Evolutionary conservation across 768 basidiomycete species (phyloP).

Genomic region (Termitomyces sp.): DNA sequence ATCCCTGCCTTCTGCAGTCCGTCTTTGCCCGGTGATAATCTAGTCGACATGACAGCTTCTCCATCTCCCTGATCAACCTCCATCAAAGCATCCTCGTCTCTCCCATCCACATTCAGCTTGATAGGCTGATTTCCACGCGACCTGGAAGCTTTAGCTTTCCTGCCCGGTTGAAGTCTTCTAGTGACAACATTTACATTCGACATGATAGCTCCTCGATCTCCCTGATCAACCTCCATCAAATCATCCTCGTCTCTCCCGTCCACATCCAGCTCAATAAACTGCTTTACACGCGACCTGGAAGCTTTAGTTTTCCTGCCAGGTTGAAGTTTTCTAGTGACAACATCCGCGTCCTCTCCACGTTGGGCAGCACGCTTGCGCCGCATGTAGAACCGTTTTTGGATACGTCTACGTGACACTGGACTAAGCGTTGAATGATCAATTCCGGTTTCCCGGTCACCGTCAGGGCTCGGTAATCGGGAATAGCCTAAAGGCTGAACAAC

Average conservation of each 20-base stretch:
- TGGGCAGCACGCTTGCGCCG: slow-evolving; percentile 57
- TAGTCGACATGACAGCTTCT: not conserved
- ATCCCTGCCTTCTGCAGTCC: not conserved
- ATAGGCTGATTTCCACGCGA: slow-evolving; percentile 2
- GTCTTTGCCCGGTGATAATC: not conserved
- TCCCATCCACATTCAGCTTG: not conserved
- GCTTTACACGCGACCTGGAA: slow-evolving; percentile 11
- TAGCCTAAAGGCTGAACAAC: slow-evolving; percentile 1
- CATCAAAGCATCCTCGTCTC: slow-evolving; percentile 3
- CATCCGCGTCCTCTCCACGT: slow-evolving; percentile 26
- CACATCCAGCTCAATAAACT: not conserved
- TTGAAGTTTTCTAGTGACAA: slow-evolving; percentile 25
- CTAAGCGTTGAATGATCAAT: slow-evolving; percentile 27
- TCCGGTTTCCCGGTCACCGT: not conserved
- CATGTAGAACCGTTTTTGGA: slow-evolving; percentile 66
- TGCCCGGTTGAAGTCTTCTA: slow-evolving; percentile 31
- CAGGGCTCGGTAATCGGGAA: slow-evolving; percentile 9
- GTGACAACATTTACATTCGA: slow-evolving; percentile 16
- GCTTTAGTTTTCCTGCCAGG: slow-evolving; percentile 27
- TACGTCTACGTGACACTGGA: slow-evolving; percentile 46
- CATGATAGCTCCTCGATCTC: not conserved
- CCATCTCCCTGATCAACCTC: slow-evolving; percentile 6
- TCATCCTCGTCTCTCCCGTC: not conserved
- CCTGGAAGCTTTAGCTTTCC: slow-evolving; percentile 19
- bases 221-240: slow-evolving; percentile 8